phyloP scores from a whole-genome alignment of 441 rosid species.

The Euphorbia schlechtendalii region DNA sequence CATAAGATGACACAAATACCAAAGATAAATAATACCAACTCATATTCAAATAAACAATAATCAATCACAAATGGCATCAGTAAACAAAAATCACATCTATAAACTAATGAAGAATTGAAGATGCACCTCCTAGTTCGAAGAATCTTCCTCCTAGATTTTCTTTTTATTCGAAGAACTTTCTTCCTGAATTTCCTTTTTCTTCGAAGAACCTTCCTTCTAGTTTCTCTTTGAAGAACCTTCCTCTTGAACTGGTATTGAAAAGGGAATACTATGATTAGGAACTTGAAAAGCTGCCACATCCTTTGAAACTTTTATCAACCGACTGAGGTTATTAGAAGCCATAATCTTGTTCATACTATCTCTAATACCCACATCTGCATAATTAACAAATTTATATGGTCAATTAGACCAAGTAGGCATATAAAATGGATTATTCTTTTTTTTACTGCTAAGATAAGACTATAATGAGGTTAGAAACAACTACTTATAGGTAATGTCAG shows the following conservation, averaged over 20 bases:
- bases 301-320: conserved; percentile 71
- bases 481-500: conserved; percentile 48
- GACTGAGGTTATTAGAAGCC: conserved; percentile 73
- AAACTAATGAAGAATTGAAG: neutral
- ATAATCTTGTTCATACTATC: conserved; percentile 69
- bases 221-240: conserved; percentile 28
- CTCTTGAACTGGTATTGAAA: conserved; percentile 27
- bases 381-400: neutral
- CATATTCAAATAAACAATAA: neutral
- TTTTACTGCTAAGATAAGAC: conserved; percentile 8
- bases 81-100: neutral
- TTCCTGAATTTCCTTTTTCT: too few species aligned
- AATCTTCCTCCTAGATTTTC: too few species aligned
- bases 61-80: neutral
- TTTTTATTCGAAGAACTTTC: too few species aligned
- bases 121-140: conserved; percentile 43
- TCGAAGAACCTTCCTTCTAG: too few species aligned
- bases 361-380: conserved; percentile 58
- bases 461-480: neutral
- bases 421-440: neutral
- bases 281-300: conserved; percentile 68
- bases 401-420: neutral
- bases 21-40: neutral
- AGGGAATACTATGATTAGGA: conserved; percentile 31
- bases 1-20: neutral